Evolutionary conservation across 305 asterid species (phyloP).

Genomic region (Ilex paraguariensis): DNA sequence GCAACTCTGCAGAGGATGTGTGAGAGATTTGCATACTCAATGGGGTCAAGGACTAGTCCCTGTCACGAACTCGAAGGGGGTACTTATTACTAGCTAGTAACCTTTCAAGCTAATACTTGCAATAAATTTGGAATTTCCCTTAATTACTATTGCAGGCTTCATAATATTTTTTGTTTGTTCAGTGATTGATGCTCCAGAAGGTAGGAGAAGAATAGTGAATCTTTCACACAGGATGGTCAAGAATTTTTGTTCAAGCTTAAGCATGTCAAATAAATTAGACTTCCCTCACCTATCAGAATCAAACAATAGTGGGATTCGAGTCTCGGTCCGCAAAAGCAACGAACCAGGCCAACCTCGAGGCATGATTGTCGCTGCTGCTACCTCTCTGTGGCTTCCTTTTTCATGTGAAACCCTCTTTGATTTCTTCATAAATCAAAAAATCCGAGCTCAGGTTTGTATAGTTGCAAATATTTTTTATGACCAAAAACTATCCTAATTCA

Average conservation of each 20-base stretch:
- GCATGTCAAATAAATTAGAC: constrained; percentile 41
- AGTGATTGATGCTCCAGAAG: constrained; percentile 43
- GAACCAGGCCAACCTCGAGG: constrained; percentile 39
- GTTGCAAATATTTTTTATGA: background rate
- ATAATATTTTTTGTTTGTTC: background rate
- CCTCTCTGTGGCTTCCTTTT: constrained; percentile 63
- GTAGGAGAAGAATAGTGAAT: constrained; percentile 40
- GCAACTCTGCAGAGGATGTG: constrained; percentile 53
- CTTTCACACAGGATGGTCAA: constrained; percentile 68
- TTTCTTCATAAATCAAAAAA: constrained; percentile 50
- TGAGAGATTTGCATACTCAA: constrained; percentile 49
- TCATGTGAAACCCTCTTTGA: constrained; percentile 35
- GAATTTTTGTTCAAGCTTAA: constrained; percentile 38
- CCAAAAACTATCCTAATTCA: too few relatives aligned
- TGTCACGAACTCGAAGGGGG: constrained; percentile 48
- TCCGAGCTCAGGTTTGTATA: constrained; percentile 42
- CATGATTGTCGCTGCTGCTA: constrained; percentile 39
- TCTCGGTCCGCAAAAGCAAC: constrained; percentile 32
- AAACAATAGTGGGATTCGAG: constrained; percentile 36
- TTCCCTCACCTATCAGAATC: constrained; percentile 29
- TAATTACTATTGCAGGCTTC: too few relatives aligned
- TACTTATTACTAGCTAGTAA: constrained; percentile 1
- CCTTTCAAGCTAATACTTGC: too few relatives aligned
- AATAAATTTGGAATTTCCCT: too few relatives aligned
- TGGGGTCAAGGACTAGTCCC: constrained; percentile 21